These are phyloP conservation scores for Porphyrellus cyaneotinctus DNA, from an alignment of 768 basidiomycete species.

Conservation along the genomic window DNA sequence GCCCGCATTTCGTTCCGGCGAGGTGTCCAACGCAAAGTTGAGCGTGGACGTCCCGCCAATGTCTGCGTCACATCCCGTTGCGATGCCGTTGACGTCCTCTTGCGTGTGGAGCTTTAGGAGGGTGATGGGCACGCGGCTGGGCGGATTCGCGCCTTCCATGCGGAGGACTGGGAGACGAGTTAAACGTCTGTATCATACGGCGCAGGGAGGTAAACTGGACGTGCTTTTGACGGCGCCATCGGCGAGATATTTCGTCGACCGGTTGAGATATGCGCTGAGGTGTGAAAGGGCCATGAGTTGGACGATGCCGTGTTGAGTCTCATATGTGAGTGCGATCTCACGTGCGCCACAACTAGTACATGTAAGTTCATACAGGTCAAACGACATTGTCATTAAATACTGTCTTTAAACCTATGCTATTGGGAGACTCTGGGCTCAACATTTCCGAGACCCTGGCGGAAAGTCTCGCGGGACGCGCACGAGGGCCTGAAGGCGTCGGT, in stretches of 20 bases:
- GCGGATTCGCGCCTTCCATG: slow-evolving; percentile 73
- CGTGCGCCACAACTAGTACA: no score
- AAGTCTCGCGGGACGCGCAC: not conserved
- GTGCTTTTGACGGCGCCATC: slow-evolving; percentile 42
- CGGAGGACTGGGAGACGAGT: slow-evolving; percentile 48
- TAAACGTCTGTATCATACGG: slow-evolving; percentile 2
- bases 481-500: not conserved
- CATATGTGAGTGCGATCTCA: not conserved
- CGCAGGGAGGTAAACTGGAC: slow-evolving; percentile 19
- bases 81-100: slow-evolving; percentile 58
- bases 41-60: slow-evolving; percentile 81
- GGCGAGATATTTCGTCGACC: slow-evolving; percentile 36
- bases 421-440: not conserved
- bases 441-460: slow-evolving; percentile 2
- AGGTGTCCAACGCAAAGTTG: slow-evolving; percentile 65
- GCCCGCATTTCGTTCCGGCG: slow-evolving; percentile 40
- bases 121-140: slow-evolving; percentile 55
- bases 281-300: slow-evolving; percentile 24
- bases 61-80: slow-evolving; percentile 82
- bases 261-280: slow-evolving; percentile 33
- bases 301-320: not conserved
- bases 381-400: no score
- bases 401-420: no score
- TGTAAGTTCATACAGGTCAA: no score
- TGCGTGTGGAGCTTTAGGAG: slow-evolving; percentile 62